phyloP scores from a whole-genome alignment of 2,329 filamentous ascomycete species.

The Nannizziopsis barbatae region DNA sequence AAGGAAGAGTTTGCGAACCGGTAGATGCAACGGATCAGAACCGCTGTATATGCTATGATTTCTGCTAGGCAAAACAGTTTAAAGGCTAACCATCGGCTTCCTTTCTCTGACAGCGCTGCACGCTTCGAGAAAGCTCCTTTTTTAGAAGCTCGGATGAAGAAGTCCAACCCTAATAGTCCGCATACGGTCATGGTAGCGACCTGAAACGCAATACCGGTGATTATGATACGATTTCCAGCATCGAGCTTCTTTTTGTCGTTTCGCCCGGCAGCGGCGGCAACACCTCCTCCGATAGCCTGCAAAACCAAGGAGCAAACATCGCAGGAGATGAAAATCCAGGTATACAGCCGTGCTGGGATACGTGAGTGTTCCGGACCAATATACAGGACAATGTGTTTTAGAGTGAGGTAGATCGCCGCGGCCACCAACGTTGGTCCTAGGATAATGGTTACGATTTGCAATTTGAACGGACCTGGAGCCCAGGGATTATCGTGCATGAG shows the following conservation, averaged over 20 bases:
- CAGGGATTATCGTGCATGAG: conserved; percentile 45
- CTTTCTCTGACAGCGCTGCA: not conserved
- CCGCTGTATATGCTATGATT: conserved; percentile 30
- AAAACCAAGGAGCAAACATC: conserved; percentile 49
- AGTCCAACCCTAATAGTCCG: conserved; percentile 30
- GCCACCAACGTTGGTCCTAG: conserved; percentile 47
- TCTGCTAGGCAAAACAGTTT: conserved; percentile 22
- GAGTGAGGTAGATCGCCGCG: conserved; percentile 45
- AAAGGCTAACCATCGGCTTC: conserved; percentile 15
- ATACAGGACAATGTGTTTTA: conserved; percentile 47
- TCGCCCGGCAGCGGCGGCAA: conserved; percentile 43
- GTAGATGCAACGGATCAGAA: conserved; percentile 36
- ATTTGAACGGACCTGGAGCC: conserved; percentile 38
- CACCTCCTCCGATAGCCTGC: conserved; percentile 47
- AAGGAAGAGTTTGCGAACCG: conserved; percentile 25
- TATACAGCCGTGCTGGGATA: conserved; percentile 42
- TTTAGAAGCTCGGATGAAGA: conserved; percentile 34
- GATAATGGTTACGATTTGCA: conserved; percentile 46
- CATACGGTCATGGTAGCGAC: conserved; percentile 40
- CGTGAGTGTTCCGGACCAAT: conserved; percentile 42
- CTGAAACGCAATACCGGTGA: conserved; percentile 48
- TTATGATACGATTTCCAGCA: conserved; percentile 45
- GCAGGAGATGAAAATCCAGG: conserved; percentile 49
- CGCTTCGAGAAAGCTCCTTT: conserved; percentile 14
- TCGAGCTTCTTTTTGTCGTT: conserved; percentile 29